Conservation (phyloP, 306 rosid genomes). For the Gastrolobium villosum region DNA sequence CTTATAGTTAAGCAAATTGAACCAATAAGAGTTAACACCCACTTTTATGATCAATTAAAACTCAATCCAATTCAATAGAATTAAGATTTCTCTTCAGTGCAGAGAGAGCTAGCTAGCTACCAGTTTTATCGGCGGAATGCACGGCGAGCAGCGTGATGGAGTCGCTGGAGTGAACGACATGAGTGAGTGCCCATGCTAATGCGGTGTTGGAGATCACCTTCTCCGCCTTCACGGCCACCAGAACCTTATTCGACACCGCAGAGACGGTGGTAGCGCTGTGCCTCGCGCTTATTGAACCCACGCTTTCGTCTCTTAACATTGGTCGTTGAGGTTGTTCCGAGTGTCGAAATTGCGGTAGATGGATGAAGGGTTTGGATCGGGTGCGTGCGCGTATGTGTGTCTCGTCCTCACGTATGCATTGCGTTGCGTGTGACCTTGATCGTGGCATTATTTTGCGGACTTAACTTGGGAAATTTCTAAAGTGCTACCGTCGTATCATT, state of each 20-base stretch:
- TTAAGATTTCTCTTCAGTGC: background rate
- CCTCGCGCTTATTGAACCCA: slow-evolving; percentile 63
- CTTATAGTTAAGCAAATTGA: background rate
- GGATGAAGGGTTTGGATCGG: slow-evolving; percentile 39
- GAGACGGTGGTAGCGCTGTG: slow-evolving; percentile 44
- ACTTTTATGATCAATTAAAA: background rate
- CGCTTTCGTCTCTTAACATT: slow-evolving; percentile 55
- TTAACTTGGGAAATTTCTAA: too few relatives aligned
- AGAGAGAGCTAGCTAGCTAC: slow-evolving; percentile 44
- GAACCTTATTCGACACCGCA: slow-evolving; percentile 67
- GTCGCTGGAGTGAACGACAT: slow-evolving; percentile 80
- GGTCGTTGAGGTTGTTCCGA: background rate
- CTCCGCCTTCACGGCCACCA: slow-evolving; percentile 90
- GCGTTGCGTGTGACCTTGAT: slow-evolving; percentile 31
- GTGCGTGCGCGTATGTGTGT: background rate
- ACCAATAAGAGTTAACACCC: background rate
- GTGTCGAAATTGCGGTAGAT: background rate
- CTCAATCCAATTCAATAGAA: slow-evolving; percentile 9
- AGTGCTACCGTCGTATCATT: too few relatives aligned
- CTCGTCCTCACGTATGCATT: slow-evolving; percentile 30
- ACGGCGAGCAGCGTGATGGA: slow-evolving; percentile 87
- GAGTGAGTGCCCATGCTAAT: slow-evolving; percentile 93
- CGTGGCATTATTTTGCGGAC: slow-evolving; percentile 39
- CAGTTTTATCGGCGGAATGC: slow-evolving; percentile 61
- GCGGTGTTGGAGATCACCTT: slow-evolving; percentile 76